These are phyloP conservation scores for Calonectria pauciramosa DNA, from an alignment of 2,329 filamentous ascomycete genomes.

Conservation along the genomic window DNA sequence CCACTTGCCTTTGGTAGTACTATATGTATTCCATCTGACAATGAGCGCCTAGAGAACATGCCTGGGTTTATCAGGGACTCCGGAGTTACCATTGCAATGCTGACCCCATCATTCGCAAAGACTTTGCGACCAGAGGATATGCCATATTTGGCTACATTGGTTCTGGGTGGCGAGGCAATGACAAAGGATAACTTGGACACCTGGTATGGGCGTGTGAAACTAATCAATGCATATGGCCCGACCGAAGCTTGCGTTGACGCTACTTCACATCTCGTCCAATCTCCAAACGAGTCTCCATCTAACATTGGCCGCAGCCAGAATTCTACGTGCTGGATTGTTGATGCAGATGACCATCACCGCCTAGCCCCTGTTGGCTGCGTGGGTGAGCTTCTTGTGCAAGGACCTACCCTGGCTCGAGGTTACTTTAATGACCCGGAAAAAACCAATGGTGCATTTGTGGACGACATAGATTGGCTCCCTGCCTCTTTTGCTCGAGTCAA, in stretches of 20 bases:
- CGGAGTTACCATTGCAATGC: not conserved
- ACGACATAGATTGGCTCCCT: not conserved
- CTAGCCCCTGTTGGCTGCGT: conserved; percentile 28
- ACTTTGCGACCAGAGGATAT: conserved; percentile 12
- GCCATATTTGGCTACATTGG: conserved; percentile 12
- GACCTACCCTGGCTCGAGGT: conserved; percentile 59
- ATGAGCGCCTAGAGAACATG: conserved; percentile 39
- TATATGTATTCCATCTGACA: conserved; percentile 55
- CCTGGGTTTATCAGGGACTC: not conserved
- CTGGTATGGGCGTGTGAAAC: conserved; percentile 20
- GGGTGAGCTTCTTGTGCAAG: conserved; percentile 35
- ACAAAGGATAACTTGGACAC: conserved; percentile 21
- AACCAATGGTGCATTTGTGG: not conserved
- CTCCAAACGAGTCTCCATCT: not conserved
- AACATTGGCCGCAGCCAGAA: conserved; percentile 27
- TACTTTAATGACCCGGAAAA: conserved; percentile 55
- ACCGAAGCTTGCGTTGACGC: conserved; percentile 27
- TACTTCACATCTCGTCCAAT: conserved; percentile 20
- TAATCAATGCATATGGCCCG: conserved; percentile 25
- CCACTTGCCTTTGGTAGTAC: conserved; percentile 55
- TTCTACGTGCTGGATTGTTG: conserved; percentile 29
- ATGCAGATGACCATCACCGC: conserved; percentile 15
- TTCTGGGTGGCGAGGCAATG: conserved; percentile 28
- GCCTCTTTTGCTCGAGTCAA: not conserved
- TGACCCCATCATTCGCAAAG: conserved; percentile 17